Evolutionary conservation across 345 rosid genomes (phyloP), one percentile per base, ranked within the genome.

Genomic region (Brassica incana): DNA sequence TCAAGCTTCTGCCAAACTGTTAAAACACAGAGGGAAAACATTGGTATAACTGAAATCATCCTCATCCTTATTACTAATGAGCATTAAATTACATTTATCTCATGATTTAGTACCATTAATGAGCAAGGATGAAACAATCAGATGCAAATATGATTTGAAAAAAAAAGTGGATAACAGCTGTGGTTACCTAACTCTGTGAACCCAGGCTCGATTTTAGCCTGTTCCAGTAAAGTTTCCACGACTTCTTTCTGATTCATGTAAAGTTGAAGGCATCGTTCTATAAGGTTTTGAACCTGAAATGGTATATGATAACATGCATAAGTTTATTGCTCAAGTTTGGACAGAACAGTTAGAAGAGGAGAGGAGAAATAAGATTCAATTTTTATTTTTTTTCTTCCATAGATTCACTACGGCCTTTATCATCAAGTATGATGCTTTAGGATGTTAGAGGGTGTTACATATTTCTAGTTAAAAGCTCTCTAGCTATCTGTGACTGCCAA

Each of bases 1-100:
- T 96, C 98, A 80, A 96, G 99, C 89, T 93, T 93, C 89, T 96
- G 95, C 99, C 99, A 96, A 82, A 96, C 99, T 96, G 84, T 65
- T 77, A 81, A 81, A 63, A 72, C 69, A 43, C 60, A 56, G 71
- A 78, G 62, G 29, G 29, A 56, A 76, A 61, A 32, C 63, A 43
- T 75, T 4, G 11, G 5, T 45, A 45, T 45, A 45, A 45, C 45
- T 9, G 12, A 38, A 38, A 11, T 43, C 11, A 9, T 43, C 50
- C 48, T 2, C 11, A 40, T 9, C 11, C 48, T 40, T 40, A 40
- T 40, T 8, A 9, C 48, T 40, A 40, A 40, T 40, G 12, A 8
- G 48, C 48, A 2, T 40, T 40, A 40, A 40, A 40, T 1, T 38
- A 38, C 43, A 38, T 38, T 35, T 32, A 38, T 38, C 50, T 43